Evolutionary conservation across 306 rosid genomes (phyloP), one percentile per base, ranked within the genome.

Genomic region (Cicer judaicum): DNA sequence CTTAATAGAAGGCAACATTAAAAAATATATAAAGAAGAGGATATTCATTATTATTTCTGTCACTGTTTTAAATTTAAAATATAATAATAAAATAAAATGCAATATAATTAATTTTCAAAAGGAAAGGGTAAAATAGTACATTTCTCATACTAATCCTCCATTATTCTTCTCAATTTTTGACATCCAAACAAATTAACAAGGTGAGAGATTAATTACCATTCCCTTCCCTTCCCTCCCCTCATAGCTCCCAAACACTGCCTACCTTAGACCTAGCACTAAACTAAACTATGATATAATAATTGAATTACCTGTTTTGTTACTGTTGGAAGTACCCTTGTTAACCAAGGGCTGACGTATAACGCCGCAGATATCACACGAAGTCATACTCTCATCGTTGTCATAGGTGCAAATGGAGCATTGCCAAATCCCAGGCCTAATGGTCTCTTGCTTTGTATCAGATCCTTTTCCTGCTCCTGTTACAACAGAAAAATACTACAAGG

Each of bases 301-400:
- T 19, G 34, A 39, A 78, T 56, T 90, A 94, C 99, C 99, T 89
- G 85, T 62, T 89, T 83, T 68, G 47, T 79, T 77, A 56, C 64
- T 81, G 41, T 41, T 29, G 53, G 83, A 72, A 65, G 79, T 49
- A 59, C 81, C 81, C 43, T 6, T 43, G 77, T 44, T 72, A 63
- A 40, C 72, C 73, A 61, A 70, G 57, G 95, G 89, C 15, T 56
- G 63, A 55, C 92, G 97, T 42, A 92, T 71, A 86, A 92, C 96
- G 78, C 96, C 99, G 29, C 99, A 94, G 68, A 94, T 89, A 85
- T 94, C 96, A 72, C 99, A 94, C 0, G 72, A 85, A 72, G 80
- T 74, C 88, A 90, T 74, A 73, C 83, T 75, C 68, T 90, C 93
- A 5, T 92, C 95, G n/a, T 92, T 94, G 80, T 94, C 97, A 16